Percentiles rank a stretch among this genome's conserved stretches.
phyloP scores from a whole-genome alignment of 306 rosid species.

The Citrullus colocynthis region DNA sequence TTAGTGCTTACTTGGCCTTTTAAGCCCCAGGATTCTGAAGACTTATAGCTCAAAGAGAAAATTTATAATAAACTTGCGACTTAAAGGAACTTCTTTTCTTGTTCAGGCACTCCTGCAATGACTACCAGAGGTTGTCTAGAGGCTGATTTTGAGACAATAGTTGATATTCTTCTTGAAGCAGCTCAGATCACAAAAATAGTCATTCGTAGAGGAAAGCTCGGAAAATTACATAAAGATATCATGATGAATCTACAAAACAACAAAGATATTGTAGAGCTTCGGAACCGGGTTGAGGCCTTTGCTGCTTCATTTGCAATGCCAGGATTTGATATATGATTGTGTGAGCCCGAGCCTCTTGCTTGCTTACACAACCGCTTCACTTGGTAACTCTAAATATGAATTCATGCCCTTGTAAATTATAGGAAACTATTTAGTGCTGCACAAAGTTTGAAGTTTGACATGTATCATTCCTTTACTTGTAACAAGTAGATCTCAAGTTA shows the following conservation, averaged over 20 bases:
- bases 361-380: background rate
- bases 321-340: slow-evolving; percentile 37
- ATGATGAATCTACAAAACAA: slow-evolving; percentile 43
- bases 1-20: background rate
- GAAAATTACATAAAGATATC: slow-evolving; percentile 44
- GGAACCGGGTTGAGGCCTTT: slow-evolving; percentile 53
- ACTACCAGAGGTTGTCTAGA: slow-evolving; percentile 76
- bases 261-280: slow-evolving; percentile 49
- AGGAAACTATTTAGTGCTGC: background rate
- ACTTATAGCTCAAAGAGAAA: background rate
- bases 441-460: background rate
- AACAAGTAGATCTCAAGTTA: background rate
- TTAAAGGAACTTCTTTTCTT: background rate
- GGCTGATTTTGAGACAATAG: slow-evolving; percentile 66
- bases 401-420: background rate
- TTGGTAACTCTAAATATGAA: background rate
- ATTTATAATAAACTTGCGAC: background rate
- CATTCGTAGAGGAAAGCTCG: slow-evolving; percentile 43
- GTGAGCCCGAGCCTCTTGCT: background rate
- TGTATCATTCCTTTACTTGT: background rate
- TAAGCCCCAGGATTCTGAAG: background rate
- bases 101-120: slow-evolving; percentile 86
- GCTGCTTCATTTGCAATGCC: slow-evolving; percentile 76
- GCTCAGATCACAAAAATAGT: slow-evolving; percentile 45
- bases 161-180: slow-evolving; percentile 60